Evolutionary conservation across 148 eudicot genomes (phyloP), one percentile per base, ranked within the genome.

Genomic region (Spergularia bocconei): DNA sequence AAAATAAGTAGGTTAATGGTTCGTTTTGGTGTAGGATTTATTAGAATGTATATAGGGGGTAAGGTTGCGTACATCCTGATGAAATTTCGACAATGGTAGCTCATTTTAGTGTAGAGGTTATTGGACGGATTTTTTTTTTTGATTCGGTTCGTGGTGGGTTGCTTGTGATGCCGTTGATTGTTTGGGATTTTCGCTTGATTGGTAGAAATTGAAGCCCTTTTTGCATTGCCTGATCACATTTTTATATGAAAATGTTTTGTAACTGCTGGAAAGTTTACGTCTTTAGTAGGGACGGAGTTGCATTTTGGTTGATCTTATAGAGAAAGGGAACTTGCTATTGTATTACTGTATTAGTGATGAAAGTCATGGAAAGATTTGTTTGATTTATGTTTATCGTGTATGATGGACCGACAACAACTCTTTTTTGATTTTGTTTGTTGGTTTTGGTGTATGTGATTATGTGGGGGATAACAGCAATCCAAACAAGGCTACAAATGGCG

Each of bases 401-500:
- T 39, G 36, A 19, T 15, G 53, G 4, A n/a, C 4, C 8, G 9
- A 8, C 13, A 50, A 25, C 44, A 15, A 63, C 56, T 21, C 16
- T 4, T 8, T 61, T 20, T 63, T 20, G 4, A 23, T 62, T 38
- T 57, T 4, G 15, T 71, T 64, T 53, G 9, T 56, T 53, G 12
- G 13, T 12, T 72, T 21, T 72, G 62, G 47, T 11, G 58, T 63
- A 5, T 21, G 2, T 63, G 57, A 39, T 23, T 63, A 5, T 13
- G 2, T 63, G 57, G 53, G 69, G 73, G 66, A 11, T 39, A 48
- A 72, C 83, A 92, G 98, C 93, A 64, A 90, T 94, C 70, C 93
- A 90, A 59, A 53, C 75, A 71, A 87, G 98, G 82, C 84, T 91
- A 41, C 91, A 89, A 62, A 90, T 94, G 98, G 98, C 90, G 12